Evolutionary conservation across 73 alveolate genomes (phyloP).

Genomic region (Tetrahymena elliotti): DNA sequence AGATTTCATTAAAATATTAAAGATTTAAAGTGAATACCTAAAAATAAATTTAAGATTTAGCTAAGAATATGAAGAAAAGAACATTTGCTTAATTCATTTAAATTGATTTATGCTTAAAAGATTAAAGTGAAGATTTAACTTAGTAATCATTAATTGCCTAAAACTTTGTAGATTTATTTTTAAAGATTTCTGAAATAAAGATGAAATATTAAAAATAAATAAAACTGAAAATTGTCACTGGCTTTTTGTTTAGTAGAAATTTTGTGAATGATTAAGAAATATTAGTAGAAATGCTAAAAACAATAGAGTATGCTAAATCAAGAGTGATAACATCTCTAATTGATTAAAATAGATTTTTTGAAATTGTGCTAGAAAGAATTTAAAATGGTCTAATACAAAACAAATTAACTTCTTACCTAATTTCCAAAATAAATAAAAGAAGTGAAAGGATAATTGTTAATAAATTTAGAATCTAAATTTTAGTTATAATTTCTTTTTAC

Average conservation of each 20-base stretch:
- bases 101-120: background rate
- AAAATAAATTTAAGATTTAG: background rate
- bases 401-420: background rate
- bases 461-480: no score
- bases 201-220: no score
- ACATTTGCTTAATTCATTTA: no score
- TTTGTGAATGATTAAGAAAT: background rate
- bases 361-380: background rate
- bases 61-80: background rate
- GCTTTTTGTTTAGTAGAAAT: no score
- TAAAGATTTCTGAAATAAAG: background rate
- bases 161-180: background rate
- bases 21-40: background rate
- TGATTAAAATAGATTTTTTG: background rate
- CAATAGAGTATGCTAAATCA: background rate
- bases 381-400: background rate
- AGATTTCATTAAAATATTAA: no score
- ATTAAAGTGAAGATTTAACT: background rate
- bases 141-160: background rate
- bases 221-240: no score
- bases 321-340: no score
- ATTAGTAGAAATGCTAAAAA: background rate
- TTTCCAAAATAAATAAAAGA: background rate
- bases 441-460: background rate
- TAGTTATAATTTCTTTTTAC: background rate